Evolutionary conservation across 805 yeast genomes (phyloP).

Genomic region (Zygoascus flipseniorum): DNA sequence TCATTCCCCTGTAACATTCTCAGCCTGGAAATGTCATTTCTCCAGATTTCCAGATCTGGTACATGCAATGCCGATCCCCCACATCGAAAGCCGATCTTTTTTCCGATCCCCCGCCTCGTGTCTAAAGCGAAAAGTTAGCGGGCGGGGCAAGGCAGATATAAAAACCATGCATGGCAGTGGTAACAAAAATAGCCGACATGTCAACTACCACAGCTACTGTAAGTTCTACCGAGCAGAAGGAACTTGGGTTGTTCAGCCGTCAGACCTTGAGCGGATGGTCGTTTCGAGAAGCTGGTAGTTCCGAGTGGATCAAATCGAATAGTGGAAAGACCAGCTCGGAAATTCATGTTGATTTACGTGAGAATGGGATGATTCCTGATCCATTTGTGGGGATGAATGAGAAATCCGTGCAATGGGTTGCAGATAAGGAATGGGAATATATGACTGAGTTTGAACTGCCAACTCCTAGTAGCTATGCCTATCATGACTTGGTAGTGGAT

Average conservation of each 20-base stretch:
- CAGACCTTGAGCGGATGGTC: constrained; percentile 10
- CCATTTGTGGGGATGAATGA: constrained; percentile 41
- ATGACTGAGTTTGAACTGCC: constrained; percentile 17
- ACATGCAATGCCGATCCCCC: no score
- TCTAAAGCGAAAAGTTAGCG: no score
- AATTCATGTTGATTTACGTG: constrained; percentile 37
- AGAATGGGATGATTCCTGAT: constrained; percentile 34
- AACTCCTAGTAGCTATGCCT: background rate
- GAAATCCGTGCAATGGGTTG: constrained; percentile 41
- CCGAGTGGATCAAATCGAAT: constrained; percentile 12
- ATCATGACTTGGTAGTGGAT: constrained; percentile 28
- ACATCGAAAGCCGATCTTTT: no score
- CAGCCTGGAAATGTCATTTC: no score
- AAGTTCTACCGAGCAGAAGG: background rate
- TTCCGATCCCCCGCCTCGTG: no score
- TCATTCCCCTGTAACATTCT: no score
- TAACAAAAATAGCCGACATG: background rate
- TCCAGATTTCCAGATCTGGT: no score
- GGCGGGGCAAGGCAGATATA: no score
- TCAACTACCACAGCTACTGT: background rate
- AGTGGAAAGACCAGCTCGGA: constrained; percentile 22
- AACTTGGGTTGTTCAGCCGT: background rate
- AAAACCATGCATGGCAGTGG: no score
- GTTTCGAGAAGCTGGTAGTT: constrained; percentile 12
- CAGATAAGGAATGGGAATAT: constrained; percentile 44